Base-by-base conservation (phyloP, 169 alveolate genomes). In the Cryptosporidium canis region DNA sequence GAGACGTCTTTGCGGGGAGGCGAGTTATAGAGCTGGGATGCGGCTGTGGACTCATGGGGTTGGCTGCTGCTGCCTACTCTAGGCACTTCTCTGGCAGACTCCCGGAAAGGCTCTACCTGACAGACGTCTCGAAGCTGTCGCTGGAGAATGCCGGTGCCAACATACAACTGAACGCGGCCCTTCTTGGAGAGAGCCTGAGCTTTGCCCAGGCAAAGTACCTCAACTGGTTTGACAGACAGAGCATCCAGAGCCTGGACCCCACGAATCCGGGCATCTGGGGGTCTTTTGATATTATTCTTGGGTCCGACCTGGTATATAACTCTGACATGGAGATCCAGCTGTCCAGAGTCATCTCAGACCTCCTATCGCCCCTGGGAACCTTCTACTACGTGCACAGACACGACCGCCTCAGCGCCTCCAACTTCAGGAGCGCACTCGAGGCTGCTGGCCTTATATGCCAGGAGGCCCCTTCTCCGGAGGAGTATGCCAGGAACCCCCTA, bases 31-130 rank as follows among this genome's bases (percentile, higher is more conserved):
- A 77, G 16, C 45, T 77, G 31, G 87, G 87, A 9, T 77, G 87
- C 27, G 87, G 87, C 5, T 77, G 87, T 24, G 87, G 87, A 16
- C 70, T 77, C 8, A 77, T 77, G 87, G 77, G 87, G 29, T 41
- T 77, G 31, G 70, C 24, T 53, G 35, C 71, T 27, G 63, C 87
- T 3, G 1, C 61, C 14, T 77, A 77, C 21, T 29, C 87, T 1
- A 77, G 27, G 44, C 27, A 43, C 37, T 58, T 56, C n/a, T n/a
- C 11, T 44, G 24, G 58, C 16, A 21, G 45, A 9, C 33, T 24
- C 11, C 70, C 72, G 24, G 41, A 21, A 8, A 56, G 58, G 31
- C 53, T 77, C n/a, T 58, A 35, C n/a, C 48, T 77, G 16, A 77
- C 87, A 27, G 87, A 77, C 31, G 77, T 77, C n/a, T 77, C 87